Conservation (phyloP, 2,329 filamentous ascomycete species). For the Aotearoamyces nothofagi region DNA sequence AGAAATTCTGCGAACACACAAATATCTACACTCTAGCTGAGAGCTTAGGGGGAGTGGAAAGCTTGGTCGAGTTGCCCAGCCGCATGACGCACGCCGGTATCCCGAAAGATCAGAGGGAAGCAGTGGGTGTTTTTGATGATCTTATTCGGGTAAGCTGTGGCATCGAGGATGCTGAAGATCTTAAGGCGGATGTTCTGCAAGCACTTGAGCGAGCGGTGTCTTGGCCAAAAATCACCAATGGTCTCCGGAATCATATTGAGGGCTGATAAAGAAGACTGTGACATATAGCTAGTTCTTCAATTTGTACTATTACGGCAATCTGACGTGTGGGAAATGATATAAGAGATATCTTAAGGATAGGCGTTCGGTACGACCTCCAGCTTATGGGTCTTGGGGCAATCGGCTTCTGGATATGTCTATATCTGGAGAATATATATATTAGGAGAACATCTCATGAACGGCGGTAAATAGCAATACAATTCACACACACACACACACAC, state of each 20-base stretch:
- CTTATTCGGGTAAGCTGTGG: constrained; percentile 87
- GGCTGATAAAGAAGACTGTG: background rate
- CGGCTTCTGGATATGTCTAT: too few relatives aligned
- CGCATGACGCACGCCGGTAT: constrained; percentile 98
- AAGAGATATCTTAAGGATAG: too few relatives aligned
- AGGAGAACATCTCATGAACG: too few relatives aligned
- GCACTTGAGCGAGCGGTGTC: constrained; percentile 65
- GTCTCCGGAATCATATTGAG: constrained; percentile 7
- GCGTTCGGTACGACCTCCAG: constrained; percentile 2
- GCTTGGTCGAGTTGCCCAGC: constrained; percentile 77
- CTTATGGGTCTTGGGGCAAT: too few relatives aligned
- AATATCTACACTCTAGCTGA: constrained; percentile 89
- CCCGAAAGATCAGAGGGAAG: constrained; percentile 76
- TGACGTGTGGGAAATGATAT: too few relatives aligned
- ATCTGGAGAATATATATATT: too few relatives aligned
- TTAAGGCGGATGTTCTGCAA: constrained; percentile 67
- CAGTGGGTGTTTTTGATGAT: constrained; percentile 88
- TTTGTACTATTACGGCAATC: too few relatives aligned
- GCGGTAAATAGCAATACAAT: too few relatives aligned
- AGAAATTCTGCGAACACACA: constrained; percentile 82
- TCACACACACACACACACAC: too few relatives aligned
- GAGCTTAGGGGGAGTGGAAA: constrained; percentile 83
- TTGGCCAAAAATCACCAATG: constrained; percentile 18
- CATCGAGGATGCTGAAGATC: constrained; percentile 77
- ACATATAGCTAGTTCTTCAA: constrained; percentile 2